Conservation (phyloP, 2,329 filamentous ascomycete genomes). For the Torrubiellomyces zombiae region DNA sequence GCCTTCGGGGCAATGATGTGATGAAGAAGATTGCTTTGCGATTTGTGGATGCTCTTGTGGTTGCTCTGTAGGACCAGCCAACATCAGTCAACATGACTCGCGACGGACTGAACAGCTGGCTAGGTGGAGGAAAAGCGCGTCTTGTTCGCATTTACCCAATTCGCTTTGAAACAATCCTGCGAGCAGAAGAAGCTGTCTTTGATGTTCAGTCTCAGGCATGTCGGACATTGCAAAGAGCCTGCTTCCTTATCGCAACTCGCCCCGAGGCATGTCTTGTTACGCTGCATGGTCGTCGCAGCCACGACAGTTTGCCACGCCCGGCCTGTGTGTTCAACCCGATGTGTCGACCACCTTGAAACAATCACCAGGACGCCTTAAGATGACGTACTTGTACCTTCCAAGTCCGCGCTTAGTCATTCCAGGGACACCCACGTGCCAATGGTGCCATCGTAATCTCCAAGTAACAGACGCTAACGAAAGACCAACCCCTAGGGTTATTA, state of each 20-base stretch:
- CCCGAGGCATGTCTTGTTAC: constrained; percentile 64
- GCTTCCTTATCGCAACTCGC: constrained; percentile 77
- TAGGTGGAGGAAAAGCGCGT: too few relatives aligned
- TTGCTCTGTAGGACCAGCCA: constrained; percentile 41
- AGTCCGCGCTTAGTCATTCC: too few relatives aligned
- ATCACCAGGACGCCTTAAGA: too few relatives aligned
- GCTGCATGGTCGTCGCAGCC: constrained; percentile 28
- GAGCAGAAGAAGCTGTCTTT: constrained; percentile 93
- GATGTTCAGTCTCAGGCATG: constrained; percentile 74
- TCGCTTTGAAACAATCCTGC: constrained; percentile 97
- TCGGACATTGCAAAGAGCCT: constrained; percentile 78
- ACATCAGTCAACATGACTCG: too few relatives aligned
- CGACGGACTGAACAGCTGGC: too few relatives aligned
- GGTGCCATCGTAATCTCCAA: too few relatives aligned
- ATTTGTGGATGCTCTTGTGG: constrained; percentile 60
- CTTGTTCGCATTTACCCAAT: constrained; percentile 57
- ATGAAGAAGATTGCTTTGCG: constrained; percentile 58
- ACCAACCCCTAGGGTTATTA: too few relatives aligned
- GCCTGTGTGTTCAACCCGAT: constrained; percentile 1
- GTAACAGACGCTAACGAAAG: too few relatives aligned
- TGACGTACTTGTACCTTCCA: too few relatives aligned
- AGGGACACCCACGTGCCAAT: too few relatives aligned
- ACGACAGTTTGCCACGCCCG: constrained; percentile 20
- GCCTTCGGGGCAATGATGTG: constrained; percentile 61
- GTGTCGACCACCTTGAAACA: too few relatives aligned